Percentiles rank a stretch among this genome's conserved stretches.
These are phyloP conservation scores for Raddia distichophylla DNA, from an alignment of 176 grass and related monocot genomes.

Conservation along the genomic window DNA sequence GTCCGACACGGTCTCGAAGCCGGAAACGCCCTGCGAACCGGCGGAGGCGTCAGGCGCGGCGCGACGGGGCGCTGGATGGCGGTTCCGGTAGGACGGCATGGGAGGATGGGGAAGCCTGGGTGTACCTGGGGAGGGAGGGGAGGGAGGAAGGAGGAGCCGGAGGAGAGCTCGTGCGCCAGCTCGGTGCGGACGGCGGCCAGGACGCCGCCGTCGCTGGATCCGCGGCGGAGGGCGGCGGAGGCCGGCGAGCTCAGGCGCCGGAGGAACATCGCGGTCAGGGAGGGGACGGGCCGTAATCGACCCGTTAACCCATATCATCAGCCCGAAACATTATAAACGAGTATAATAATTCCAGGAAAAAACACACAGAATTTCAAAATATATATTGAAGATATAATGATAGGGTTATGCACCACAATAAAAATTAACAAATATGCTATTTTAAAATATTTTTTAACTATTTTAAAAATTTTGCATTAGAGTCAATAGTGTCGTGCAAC, in stretches of 20 bases:
- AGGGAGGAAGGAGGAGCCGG: background rate
- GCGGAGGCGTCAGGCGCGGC: background rate
- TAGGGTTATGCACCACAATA: no score
- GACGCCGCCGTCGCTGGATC: constrained; percentile 46
- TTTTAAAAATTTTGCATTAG: no score
- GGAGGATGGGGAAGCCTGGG: background rate
- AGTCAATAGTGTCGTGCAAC: no score
- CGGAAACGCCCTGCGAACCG: constrained; percentile 35
- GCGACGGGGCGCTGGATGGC: background rate
- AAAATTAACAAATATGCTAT: no score
- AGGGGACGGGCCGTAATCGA: no score
- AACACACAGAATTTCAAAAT: no score
- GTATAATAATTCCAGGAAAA: no score
- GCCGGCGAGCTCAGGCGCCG: constrained; percentile 37
- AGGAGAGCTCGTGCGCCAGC: constrained; percentile 65
- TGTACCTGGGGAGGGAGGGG: constrained; percentile 35
- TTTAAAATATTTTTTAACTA: no score
- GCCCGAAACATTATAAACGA: no score
- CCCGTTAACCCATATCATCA: no score
- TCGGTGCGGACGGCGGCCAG: constrained; percentile 59
- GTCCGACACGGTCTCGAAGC: constrained; percentile 56
- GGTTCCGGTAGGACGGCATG: background rate
- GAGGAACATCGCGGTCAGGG: constrained; percentile 20
- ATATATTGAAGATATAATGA: no score
- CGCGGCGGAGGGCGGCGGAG: constrained; percentile 36